A percentile compares a stretch with the other conserved stretches of the same genome.
phyloP scores from a whole-genome alignment of 805 yeast genomes.

The Metschnikowia peoriensis region DNA sequence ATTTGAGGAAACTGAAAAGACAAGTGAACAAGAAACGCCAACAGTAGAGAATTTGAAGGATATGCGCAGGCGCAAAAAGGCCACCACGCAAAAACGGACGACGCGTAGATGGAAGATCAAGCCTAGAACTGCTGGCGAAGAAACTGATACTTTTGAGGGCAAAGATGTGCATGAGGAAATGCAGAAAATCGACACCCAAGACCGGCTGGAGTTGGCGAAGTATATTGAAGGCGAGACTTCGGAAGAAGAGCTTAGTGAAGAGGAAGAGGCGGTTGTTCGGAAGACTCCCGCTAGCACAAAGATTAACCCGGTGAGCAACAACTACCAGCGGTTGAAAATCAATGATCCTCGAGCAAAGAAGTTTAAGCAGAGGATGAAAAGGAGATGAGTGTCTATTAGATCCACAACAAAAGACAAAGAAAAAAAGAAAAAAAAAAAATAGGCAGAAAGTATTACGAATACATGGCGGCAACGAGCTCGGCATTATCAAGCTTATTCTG shows the following conservation, averaged over 20 bases:
- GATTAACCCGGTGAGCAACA: slow-evolving; percentile 40
- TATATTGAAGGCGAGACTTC: slow-evolving; percentile 21
- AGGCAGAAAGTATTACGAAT: neutral
- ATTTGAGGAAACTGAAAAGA: slow-evolving; percentile 7
- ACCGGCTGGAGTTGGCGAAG: slow-evolving; percentile 19
- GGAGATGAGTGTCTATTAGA: slow-evolving; percentile 17
- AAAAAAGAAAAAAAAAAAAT: too few relatives aligned
- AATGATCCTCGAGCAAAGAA: slow-evolving; percentile 44
- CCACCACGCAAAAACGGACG: slow-evolving; percentile 50
- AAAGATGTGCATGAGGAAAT: slow-evolving; percentile 45
- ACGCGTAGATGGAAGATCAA: slow-evolving; percentile 51
- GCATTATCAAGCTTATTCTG: slow-evolving; percentile 10
- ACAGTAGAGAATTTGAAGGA: neutral
- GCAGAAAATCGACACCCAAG: slow-evolving; percentile 32
- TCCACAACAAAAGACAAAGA: too few relatives aligned
- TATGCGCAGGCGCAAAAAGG: slow-evolving; percentile 23
- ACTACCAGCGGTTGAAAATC: slow-evolving; percentile 53
- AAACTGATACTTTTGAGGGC: slow-evolving; percentile 30
- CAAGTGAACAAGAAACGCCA: slow-evolving; percentile 4
- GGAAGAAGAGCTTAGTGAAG: slow-evolving; percentile 6
- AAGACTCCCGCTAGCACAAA: slow-evolving; percentile 15
- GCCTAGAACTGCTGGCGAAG: slow-evolving; percentile 28
- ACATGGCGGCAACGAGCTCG: slow-evolving; percentile 18
- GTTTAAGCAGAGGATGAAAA: slow-evolving; percentile 41
- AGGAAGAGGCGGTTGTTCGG: slow-evolving; percentile 15